phyloP scores from a whole-genome alignment of 768 basidiomycete species.

The Calocybe indica region DNA sequence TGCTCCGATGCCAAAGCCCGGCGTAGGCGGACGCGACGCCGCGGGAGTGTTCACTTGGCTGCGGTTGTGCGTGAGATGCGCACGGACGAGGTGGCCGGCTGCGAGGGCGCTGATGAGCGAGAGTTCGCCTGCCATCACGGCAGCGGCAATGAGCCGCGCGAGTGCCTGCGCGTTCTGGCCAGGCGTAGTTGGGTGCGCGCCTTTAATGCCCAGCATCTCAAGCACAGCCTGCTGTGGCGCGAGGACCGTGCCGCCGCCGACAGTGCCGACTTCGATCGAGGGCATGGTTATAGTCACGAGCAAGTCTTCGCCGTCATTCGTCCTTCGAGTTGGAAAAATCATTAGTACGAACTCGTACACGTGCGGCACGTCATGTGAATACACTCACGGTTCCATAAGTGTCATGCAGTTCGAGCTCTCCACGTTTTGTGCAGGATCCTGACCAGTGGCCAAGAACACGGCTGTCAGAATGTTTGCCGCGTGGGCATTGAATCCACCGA shows the following conservation, averaged over 20 bases:
- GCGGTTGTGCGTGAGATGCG: constrained; percentile 90
- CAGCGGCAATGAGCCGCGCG: constrained; percentile 83
- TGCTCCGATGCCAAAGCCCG: no score
- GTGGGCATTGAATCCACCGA: constrained; percentile 98
- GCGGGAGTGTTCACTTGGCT: constrained; percentile 77
- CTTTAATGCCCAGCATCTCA: constrained; percentile 89
- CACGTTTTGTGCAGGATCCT: constrained; percentile 99
- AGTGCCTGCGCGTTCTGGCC: constrained; percentile 87
- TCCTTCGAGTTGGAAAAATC: constrained; percentile 34
- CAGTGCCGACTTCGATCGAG: constrained; percentile 97
- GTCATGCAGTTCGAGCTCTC: constrained; percentile 99
- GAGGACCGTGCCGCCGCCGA: constrained; percentile 94
- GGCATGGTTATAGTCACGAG: constrained; percentile 96
- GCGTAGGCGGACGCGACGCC: no score
- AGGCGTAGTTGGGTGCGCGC: constrained; percentile 81
- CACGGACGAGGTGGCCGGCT: constrained; percentile 90
- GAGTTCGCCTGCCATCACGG: constrained; percentile 97
- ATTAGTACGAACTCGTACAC: neutral
- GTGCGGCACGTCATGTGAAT: neutral
- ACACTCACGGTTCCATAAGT: constrained; percentile 92
- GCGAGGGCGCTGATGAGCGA: constrained; percentile 89
- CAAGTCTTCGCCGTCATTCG: constrained; percentile 84
- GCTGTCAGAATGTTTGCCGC: constrained; percentile 97
- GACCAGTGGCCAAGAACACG: constrained; percentile 92
- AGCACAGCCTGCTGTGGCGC: constrained; percentile 86